Conservation (phyloP, 208 protist species). For the Crithidia acanthocephali region DNA sequence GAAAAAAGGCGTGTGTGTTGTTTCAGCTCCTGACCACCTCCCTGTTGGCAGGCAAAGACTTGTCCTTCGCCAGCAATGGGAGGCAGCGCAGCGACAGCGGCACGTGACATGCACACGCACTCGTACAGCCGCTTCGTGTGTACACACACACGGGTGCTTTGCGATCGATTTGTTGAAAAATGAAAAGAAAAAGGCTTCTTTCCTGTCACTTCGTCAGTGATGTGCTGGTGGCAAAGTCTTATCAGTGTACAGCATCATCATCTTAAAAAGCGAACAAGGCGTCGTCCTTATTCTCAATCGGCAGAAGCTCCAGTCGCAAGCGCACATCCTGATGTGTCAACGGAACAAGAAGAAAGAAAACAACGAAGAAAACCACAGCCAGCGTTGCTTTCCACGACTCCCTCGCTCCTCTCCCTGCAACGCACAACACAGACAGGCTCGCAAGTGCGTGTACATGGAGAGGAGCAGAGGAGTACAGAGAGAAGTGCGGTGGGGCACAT, state of each 20-base stretch:
- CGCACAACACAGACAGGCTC: too few relatives aligned
- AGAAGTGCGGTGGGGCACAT: too few relatives aligned
- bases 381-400: too few relatives aligned
- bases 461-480: too few relatives aligned
- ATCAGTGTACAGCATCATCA: neutral
- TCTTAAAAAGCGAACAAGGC: too few relatives aligned
- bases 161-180: neutral
- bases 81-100: neutral
- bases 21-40: neutral
- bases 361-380: neutral
- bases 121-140: constrained; percentile 5
- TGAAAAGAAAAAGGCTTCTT: neutral
- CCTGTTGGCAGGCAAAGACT: neutral
- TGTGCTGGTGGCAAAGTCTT: neutral
- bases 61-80: constrained; percentile 7
- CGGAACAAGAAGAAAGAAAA: neutral
- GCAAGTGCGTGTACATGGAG: too few relatives aligned
- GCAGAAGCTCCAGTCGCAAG: too few relatives aligned
- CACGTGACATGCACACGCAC: constrained; percentile 22
- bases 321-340: constrained; percentile 1
- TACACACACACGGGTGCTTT: constrained; percentile 15
- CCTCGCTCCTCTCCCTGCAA: too few relatives aligned
- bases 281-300: too few relatives aligned
- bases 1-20: neutral
- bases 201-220: neutral